Percentiles rank a stretch among this genome's conserved stretches.
Conservation (phyloP, 2,329 filamentous ascomycete genomes). For the Coleophoma crateriformis region DNA sequence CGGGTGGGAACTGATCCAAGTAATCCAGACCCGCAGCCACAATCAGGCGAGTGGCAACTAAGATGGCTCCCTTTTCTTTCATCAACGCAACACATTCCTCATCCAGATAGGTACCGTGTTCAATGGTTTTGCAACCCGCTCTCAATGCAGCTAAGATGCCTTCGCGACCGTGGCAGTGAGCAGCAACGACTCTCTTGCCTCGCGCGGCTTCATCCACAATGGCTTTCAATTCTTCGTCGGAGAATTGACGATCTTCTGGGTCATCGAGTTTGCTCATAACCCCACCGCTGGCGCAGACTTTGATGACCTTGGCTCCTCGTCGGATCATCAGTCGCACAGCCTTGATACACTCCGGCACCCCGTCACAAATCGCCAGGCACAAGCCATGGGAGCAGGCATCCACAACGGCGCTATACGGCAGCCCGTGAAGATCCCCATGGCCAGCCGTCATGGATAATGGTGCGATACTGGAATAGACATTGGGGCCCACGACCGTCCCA, state of each 20-base stretch:
- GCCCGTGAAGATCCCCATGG: slow-evolving; percentile 38
- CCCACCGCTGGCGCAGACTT: slow-evolving; percentile 38
- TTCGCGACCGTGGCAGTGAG: slow-evolving; percentile 39
- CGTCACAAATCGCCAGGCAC: slow-evolving; percentile 35
- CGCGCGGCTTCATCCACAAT: slow-evolving; percentile 38
- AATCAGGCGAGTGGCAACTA: slow-evolving; percentile 38
- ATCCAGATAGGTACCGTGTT: slow-evolving; percentile 42
- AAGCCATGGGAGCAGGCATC: slow-evolving; percentile 26
- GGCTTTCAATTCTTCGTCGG: slow-evolving; percentile 33
- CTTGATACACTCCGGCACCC: slow-evolving; percentile 37
- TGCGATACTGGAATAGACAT: slow-evolving; percentile 40
- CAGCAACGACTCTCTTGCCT: slow-evolving; percentile 33
- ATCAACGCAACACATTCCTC: slow-evolving; percentile 37
- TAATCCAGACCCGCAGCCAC: slow-evolving; percentile 32
- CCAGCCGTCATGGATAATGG: slow-evolving; percentile 42
- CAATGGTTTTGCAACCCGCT: slow-evolving; percentile 39
- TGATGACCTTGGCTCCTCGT: slow-evolving; percentile 42
- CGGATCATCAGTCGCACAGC: slow-evolving; percentile 37
- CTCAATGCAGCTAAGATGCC: slow-evolving; percentile 39
- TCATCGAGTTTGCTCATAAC: slow-evolving; percentile 37
- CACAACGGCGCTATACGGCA: slow-evolving; percentile 29
- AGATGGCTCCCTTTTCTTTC: slow-evolving; percentile 36
- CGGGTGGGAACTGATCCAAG: slow-evolving; percentile 22
- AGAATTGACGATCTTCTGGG: slow-evolving; percentile 37
- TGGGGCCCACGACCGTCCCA: slow-evolving; percentile 39